Evolutionary conservation across 2,329 filamentous ascomycete species (phyloP), one percentile per base, ranked within the genome.

Genomic region (Ophiosphaerella narmari): DNA sequence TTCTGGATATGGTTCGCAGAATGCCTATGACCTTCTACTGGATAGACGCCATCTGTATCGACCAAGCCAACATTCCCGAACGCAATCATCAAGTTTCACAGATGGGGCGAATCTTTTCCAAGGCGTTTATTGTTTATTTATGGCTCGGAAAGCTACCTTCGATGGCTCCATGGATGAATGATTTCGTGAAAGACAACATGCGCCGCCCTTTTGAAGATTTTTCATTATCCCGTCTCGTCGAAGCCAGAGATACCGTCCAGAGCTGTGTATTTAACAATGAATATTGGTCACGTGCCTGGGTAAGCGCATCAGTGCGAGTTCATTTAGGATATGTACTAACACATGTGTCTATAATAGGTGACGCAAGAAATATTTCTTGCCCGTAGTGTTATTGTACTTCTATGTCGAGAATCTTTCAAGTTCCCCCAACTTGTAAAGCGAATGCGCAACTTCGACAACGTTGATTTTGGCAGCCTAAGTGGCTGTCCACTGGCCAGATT

Each of bases 81-180:
- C 31, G 49, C 4, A 56, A 54, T n/a, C 45, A 48, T 21, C 57
- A 61, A 31, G 48, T 61, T 14, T 32, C 42, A 5, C 47, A 57
- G 12, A 61, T 61, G 57, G 53, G 50, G 5, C 23, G 39, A 4
- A 54, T 57, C 1, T 61, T 50, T n/a, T 38, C 45, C 4, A 16
- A 18, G 2, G 48, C 52, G 5, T 39, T 18, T 14, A 16, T 21
- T 7, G 49, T 52, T 2, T 40, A 48, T 23, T 21, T 52, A 1
- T 55, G 52, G 52, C 44, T 51, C 18, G 51, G 51, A 7, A 48
- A 48, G 37, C n/a, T 33, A 13, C 39, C 44, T 12, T 26, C 41
- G 13, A 50, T 46, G 46, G 39, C 39, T 26, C 46, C 46, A 2
- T 46, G 16, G 21, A 39, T 42, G 33, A 23, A 35, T 18, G 33